A percentile compares a stretch with the other conserved stretches of the same genome.
phyloP scores from a whole-genome alignment of 2,329 filamentous ascomycete genomes.

The Cladorrhinum sp. region DNA sequence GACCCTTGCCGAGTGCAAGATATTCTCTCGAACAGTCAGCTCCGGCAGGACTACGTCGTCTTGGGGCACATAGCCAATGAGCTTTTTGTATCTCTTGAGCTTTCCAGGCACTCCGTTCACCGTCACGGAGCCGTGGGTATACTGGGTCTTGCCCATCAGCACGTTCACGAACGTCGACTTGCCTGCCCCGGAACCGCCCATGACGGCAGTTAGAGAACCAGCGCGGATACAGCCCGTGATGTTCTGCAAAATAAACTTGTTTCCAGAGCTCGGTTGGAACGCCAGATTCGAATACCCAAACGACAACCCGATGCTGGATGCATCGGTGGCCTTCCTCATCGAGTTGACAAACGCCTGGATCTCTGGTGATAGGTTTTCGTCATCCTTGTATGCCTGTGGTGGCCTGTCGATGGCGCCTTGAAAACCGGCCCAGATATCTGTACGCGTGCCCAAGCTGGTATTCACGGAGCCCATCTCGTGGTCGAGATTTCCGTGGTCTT shows the following conservation, averaged over 20 bases:
- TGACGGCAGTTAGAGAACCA: conserved; percentile 56
- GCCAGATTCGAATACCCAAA: conserved; percentile 51
- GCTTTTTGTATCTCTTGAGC: conserved; percentile 53
- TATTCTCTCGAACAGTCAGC: conserved; percentile 60
- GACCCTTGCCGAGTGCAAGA: conserved; percentile 56
- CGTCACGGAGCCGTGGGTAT: conserved; percentile 49
- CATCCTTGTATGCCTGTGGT: conserved; percentile 16
- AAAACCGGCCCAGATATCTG: conserved; percentile 34
- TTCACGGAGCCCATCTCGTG: conserved; percentile 36
- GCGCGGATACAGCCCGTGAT: conserved; percentile 54
- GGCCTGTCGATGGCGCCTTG: conserved; percentile 36
- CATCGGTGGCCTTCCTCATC: conserved; percentile 50
- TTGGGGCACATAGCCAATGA: conserved; percentile 61
- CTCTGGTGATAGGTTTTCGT: conserved; percentile 34
- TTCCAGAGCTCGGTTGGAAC: conserved; percentile 45
- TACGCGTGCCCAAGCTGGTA: conserved; percentile 31
- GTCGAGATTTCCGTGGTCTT: conserved; percentile 29
- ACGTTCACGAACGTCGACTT: conserved; percentile 60
- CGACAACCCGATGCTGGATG: conserved; percentile 49
- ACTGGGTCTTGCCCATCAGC: conserved; percentile 56
- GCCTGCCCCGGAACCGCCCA: conserved; percentile 58
- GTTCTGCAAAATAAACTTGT: conserved; percentile 48
- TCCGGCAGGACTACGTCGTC: conserved; percentile 60
- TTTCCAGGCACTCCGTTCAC: conserved; percentile 51
- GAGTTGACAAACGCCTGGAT: conserved; percentile 51